Base-by-base conservation (phyloP, 179 eudicot genomes). In the Spergularia azorica region DNA sequence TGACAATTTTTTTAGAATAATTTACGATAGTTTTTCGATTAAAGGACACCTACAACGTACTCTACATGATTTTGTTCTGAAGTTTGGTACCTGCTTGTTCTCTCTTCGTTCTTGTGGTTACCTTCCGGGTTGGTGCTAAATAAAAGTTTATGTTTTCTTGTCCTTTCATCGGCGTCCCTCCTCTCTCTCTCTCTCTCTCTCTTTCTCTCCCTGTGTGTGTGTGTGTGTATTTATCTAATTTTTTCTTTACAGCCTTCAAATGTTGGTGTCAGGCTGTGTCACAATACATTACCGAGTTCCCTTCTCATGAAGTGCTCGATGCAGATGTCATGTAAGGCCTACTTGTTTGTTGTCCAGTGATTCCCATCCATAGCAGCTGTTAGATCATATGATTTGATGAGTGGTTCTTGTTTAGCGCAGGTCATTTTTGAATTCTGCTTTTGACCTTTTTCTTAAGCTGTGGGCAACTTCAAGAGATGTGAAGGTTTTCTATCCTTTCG, bases 221-320 rank as follows among this genome's bases (percentile, higher is more conserved):
- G 32, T 26, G 32, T 26, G 32, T 77, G 16, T 63, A 41, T 72
- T 2, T 58, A 20, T 70, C 55, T 67, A 36, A n/a, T 66, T 6
- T 73, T 32, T 66, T 71, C 79, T 62, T 87, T 78, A 52, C 90
- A 95, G 99, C 97, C 74, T 90, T 95, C 86, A 93, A 90, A 86
- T 93, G 98, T 80, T 95, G 99, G 99, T 95, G 99, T 84, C 98
- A 89, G 85, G 97, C 99, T 82, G 88, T 86, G 66, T 91, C 89
- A 85, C 99, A 86, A 39, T 91, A 87, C 71, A 71, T 79, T 70
- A 85, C 83, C 59, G 99, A 95, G 82, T 86, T 83, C 69, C 88
- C 94, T 71, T 83, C 96, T 82, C 82, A 70, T 79, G 84, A 92
- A 76, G 82, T 88, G 81, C 84, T 93, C 77, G 98, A 93, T 72